A percentile compares a stretch with the other conserved stretches of the same genome.
Evolutionary conservation across 1,284 basidiomycete species (phyloP).

Genomic region (Microbotryum scabiosae): DNA sequence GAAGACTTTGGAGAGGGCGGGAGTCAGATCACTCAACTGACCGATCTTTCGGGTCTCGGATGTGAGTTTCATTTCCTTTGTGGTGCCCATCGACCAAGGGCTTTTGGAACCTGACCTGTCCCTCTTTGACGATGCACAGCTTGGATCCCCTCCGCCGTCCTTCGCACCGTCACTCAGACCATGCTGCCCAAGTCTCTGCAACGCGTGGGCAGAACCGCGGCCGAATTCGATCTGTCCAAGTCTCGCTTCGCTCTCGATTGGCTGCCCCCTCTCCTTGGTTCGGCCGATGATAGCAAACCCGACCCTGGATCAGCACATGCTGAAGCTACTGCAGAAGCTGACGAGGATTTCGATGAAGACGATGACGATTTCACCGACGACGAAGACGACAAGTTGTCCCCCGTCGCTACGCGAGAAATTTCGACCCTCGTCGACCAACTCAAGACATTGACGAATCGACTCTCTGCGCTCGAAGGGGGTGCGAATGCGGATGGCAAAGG

Average conservation of each 20-base stretch:
- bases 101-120: neutral
- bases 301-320: neutral
- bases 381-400: neutral
- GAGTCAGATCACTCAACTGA: conserved; percentile 20
- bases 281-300: neutral
- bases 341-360: conserved; percentile 8
- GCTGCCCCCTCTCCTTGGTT: conserved; percentile 30
- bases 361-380: neutral
- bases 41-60: conserved; percentile 21
- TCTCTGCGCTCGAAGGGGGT: conserved; percentile 15
- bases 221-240: neutral
- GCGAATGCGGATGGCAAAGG: no score
- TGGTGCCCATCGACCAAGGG: no score
- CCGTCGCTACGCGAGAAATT: conserved; percentile 13
- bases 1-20: conserved; percentile 27
- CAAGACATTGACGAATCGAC: conserved; percentile 12
- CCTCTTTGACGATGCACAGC: neutral
- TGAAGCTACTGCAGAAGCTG: conserved; percentile 1
- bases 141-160: conserved; percentile 21
- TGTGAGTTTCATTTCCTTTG: conserved; percentile 4
- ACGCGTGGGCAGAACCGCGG: conserved; percentile 28
- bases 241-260: conserved; percentile 6
- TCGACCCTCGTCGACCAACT: conserved; percentile 18
- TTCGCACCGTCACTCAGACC: conserved; percentile 30
- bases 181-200: conserved; percentile 32